A percentile compares a stretch with the other conserved stretches of the same genome.
These are phyloP conservation scores for Macrotyloma uniflorum DNA, from an alignment of 306 rosid species.

Conservation along the genomic window DNA sequence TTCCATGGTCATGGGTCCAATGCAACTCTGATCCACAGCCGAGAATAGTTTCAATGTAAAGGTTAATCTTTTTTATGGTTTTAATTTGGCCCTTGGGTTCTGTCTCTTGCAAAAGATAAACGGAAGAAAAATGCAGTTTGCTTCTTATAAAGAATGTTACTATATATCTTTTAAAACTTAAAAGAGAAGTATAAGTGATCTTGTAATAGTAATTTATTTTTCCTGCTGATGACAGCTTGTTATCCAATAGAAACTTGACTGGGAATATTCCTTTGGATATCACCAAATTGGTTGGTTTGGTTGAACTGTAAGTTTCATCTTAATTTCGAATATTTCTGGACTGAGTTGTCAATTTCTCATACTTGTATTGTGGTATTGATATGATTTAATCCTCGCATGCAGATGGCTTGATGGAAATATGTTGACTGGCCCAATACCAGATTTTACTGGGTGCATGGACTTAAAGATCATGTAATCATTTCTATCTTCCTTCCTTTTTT, in stretches of 20 bases:
- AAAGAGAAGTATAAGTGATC: constrained; percentile 17
- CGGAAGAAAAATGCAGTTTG: neutral
- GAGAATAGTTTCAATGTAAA: constrained; percentile 80
- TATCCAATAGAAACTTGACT: constrained; percentile 74
- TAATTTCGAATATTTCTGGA: constrained; percentile 3
- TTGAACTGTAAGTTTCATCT: constrained; percentile 76
- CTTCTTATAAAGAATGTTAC: constrained; percentile 16
- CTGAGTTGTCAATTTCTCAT: neutral
- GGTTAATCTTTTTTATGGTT: constrained; percentile 36
- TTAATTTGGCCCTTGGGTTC: constrained; percentile 13
- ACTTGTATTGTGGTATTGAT: constrained; percentile 19
- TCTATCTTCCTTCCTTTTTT: constrained; percentile 21
- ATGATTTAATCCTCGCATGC: constrained; percentile 31
- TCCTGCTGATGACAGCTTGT: constrained; percentile 57
- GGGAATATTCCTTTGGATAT: constrained; percentile 76
- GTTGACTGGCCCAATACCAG: constrained; percentile 78
- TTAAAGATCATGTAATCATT: constrained; percentile 78
- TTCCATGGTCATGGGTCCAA: constrained; percentile 94
- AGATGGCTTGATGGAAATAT: constrained; percentile 57
- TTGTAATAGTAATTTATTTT: constrained; percentile 37
- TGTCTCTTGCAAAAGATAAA: neutral
- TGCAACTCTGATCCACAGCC: constrained; percentile 85
- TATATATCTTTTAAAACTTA: constrained; percentile 2
- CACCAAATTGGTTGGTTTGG: constrained; percentile 70
- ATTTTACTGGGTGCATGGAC: constrained; percentile 73